Evolutionary conservation across 805 yeast genomes (phyloP), one percentile per base, ranked within the genome.

Genomic region (Wickerhamiella musiphila): DNA sequence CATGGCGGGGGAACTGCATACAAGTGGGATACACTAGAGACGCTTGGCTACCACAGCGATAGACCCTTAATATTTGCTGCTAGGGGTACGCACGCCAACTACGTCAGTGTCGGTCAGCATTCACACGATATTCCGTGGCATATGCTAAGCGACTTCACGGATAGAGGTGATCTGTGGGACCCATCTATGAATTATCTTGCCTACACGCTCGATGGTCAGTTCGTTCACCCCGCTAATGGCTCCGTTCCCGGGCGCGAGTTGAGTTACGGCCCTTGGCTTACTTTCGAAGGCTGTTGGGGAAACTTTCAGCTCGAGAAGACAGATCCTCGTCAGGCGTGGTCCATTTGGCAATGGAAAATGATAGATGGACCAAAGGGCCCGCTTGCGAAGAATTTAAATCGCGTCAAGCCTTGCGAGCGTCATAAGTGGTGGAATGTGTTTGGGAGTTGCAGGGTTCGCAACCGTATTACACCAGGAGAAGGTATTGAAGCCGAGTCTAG

Each of bases 1-100:
- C 98, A 86, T 54, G 94, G 95, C 2, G 95, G 96, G 9, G 98
- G 98, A 6, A 76, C 83, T 19, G 94, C 93, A 0, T 86, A 76
- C 50, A 63, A 65, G 39, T 84, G 73, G 51, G 62, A 66, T n/a
- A 76, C 81, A 16, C 54, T 84, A 34, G 93, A 82, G n/a, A 32
- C 33, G 23, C 28, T 26, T 11, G 34, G 39, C 27, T 25, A 32
- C 11, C 56, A 61, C 32, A 44, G 49, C 7, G 45, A 45, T 20
- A 62, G 78, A 42, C 95, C 96, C 0, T 65, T 83, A 14, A 67
- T 90, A 1, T 90, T 78, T 52, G 70, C 90, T 14, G 94, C 95
- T 0, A 63, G 94, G 40, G 98, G 98, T 1, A 86, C 98, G 0
- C 98, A 86, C 56, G 96, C 96, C 13, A 86, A 90, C 53, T 86